phyloP scores from a whole-genome alignment of 345 rosid genomes.

The Adansonia digitata region DNA sequence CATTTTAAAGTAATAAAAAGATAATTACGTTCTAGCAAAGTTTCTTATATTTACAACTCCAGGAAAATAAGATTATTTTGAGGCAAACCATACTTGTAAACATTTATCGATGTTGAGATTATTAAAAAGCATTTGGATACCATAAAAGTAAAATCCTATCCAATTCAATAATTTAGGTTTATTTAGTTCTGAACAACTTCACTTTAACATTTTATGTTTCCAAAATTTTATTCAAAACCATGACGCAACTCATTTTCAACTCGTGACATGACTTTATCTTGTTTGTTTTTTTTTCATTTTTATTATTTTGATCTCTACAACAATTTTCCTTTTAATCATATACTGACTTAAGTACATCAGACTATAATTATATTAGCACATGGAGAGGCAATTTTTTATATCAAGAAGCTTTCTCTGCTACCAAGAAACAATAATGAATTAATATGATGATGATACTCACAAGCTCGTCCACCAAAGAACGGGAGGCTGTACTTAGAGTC shows the following conservation, averaged over 20 bases:
- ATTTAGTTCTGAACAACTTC: no score
- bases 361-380: neutral
- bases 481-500: slow-evolving; percentile 45
- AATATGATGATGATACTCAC: slow-evolving; percentile 53
- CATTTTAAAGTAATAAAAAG: neutral
- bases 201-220: neutral
- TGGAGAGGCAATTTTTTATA: neutral
- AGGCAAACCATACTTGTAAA: no score
- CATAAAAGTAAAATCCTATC: no score
- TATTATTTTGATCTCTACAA: neutral
- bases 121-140: no score
- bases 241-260: neutral
- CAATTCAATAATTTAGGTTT: no score
- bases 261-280: no score
- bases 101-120: no score
- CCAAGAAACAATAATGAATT: neutral
- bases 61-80: no score
- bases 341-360: neutral
- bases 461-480: slow-evolving; percentile 52
- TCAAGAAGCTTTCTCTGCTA: neutral
- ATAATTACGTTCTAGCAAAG: no score
- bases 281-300: neutral
- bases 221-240: neutral
- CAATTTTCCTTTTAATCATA: neutral
- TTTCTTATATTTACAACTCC: no score